Conservation (phyloP, 306 rosid species). For the Begonia peltatifolia region DNA sequence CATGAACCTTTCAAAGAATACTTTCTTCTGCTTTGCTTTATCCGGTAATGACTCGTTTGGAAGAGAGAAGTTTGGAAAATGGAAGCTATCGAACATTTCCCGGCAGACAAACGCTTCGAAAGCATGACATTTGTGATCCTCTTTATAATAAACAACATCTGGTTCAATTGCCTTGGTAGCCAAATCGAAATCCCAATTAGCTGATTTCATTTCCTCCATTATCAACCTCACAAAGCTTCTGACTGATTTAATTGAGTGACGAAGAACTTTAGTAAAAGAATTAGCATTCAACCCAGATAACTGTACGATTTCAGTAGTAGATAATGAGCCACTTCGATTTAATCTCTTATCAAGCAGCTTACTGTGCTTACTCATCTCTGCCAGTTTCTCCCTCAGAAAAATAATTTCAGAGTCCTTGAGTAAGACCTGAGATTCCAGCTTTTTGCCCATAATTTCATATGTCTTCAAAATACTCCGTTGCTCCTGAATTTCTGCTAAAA, state of each 20-base stretch:
- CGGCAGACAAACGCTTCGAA: conserved; percentile 64
- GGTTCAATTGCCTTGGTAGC: conserved; percentile 46
- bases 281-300: conserved; percentile 39
- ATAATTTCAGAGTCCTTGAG: conserved; percentile 64
- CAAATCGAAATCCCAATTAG: conserved; percentile 49
- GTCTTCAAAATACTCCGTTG: conserved; percentile 51
- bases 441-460: conserved; percentile 48
- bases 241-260: conserved; percentile 41
- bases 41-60: conserved; percentile 26
- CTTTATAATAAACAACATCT: conserved; percentile 29
- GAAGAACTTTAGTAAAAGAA: conserved; percentile 43
- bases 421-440: conserved; percentile 57
- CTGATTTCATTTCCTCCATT: conserved; percentile 52
- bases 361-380: conserved; percentile 41
- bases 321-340: conserved; percentile 50
- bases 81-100: conserved; percentile 72
- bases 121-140: conserved; percentile 69
- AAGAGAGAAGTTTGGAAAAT: conserved; percentile 41
- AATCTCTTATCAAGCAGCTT: conserved; percentile 45
- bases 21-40: conserved; percentile 17
- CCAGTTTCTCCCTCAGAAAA: conserved; percentile 57
- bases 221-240: conserved; percentile 44
- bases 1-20: conserved; percentile 37
- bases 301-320: conserved; percentile 38
- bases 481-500: conserved; percentile 63